Evolutionary conservation across 108 stramenopile genomes (phyloP), one percentile per base, ranked within the genome.

Genomic region (Pseudonitzschia multiseries): DNA sequence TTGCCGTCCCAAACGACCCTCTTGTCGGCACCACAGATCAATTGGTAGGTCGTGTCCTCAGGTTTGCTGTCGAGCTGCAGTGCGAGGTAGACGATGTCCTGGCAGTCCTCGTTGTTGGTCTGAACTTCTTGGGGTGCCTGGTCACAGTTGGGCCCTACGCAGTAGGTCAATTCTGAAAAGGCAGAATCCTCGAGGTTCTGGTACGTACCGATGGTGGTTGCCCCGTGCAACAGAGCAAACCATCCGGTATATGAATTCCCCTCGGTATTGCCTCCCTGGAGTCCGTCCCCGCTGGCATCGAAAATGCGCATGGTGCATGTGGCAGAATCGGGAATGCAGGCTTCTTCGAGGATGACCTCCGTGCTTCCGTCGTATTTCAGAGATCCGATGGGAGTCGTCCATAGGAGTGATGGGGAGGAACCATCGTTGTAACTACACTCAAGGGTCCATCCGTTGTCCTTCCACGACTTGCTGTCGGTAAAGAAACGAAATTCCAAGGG

Each of bases 401-500:
- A 67, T 4, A 67, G 18, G 15, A 50, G 31, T 26, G n/a, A 18
- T 48, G 46, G 46, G 8, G n/a, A 43, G 44, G 22, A 28, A 17
- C 24, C 66, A 46, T 67, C 66, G 2, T 27, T 22, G 21, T 67
- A 44, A 10, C 17, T 48, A 50, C 66, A 67, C 44, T 67, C 66
- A 8, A 67, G 36, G 21, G 24, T 67, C 66, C 66, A 67, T 5
- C 66, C 66, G 26, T 67, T 67, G 44, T 67, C 66, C 0, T 48
- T 48, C 22, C 28, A 67, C 20, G 66, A 67, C 2, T 50, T 44
- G 28, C n/a, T 28, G 36, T 67, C 66, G 24, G 66, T 67, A 22
- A 67, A 67, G 46, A 67, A 67, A 28, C 66, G 66, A n/a, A 67
- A 67, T 67, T 67, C 66, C 21, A 67, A 29, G 2, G 46, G 46